A percentile compares a stretch with the other conserved stretches of the same genome.
These are phyloP conservation scores for Tuber melanosporum DNA, from an alignment of 495 filamentous ascomycete species.

Conservation along the genomic window DNA sequence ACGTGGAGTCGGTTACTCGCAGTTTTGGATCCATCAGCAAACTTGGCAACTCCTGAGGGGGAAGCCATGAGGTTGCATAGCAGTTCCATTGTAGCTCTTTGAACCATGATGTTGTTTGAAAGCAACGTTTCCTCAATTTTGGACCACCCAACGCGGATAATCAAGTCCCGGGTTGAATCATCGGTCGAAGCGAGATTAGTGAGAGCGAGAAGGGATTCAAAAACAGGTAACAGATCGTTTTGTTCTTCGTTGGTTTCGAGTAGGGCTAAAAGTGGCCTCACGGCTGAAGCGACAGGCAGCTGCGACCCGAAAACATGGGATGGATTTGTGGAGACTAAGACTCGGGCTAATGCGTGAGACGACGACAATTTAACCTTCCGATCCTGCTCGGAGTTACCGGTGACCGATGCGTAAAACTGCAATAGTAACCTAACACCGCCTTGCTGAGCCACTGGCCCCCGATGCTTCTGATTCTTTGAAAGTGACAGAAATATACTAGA, in stretches of 20 bases:
- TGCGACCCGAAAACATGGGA: constrained; percentile 74
- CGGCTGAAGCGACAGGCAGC: constrained; percentile 64
- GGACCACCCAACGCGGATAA: constrained; percentile 64
- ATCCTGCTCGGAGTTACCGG: constrained; percentile 43
- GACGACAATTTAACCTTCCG: constrained; percentile 54
- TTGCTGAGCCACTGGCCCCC: constrained; percentile 79
- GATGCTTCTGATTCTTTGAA: constrained; percentile 60
- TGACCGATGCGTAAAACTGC: constrained; percentile 55
- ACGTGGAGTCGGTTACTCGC: constrained; percentile 70
- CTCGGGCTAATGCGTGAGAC: constrained; percentile 82
- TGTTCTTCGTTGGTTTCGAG: constrained; percentile 54
- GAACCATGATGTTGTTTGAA: constrained; percentile 64
- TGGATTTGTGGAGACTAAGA: constrained; percentile 85
- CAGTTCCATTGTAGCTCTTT: constrained; percentile 78
- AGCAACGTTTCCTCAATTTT: constrained; percentile 77
- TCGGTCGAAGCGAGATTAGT: constrained; percentile 85
- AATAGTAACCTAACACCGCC: constrained; percentile 81
- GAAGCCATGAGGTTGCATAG: constrained; percentile 85
- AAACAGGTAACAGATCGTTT: constrained; percentile 68
- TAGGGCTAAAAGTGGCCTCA: constrained; percentile 70
- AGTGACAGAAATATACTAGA: constrained; percentile 70
- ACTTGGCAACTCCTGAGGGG: constrained; percentile 65
- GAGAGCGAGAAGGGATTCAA: constrained; percentile 82
- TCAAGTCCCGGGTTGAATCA: constrained; percentile 58
- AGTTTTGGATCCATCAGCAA: constrained; percentile 61